Percentiles rank a stretch among this genome's conserved stretches.
Conservation (phyloP, 129 eudicot genomes). For the Kitagawia praeruptora region DNA sequence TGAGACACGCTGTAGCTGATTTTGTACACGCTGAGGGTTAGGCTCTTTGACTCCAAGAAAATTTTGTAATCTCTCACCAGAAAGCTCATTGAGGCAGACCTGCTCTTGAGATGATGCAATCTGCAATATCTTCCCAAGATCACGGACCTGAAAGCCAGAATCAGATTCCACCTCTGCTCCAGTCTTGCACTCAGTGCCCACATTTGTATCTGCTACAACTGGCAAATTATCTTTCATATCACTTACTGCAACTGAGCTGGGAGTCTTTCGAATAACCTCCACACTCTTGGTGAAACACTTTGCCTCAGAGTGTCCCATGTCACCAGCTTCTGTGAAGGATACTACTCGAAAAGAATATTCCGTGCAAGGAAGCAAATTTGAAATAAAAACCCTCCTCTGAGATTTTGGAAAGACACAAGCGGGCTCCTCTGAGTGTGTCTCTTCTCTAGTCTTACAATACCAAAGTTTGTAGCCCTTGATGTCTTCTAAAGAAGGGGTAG, state of each 20-base stretch:
- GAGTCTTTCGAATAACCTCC: conserved; percentile 48
- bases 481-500: conserved; percentile 34
- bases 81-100: conserved; percentile 33
- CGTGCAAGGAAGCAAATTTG: conserved; percentile 81
- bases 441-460: conserved; percentile 64
- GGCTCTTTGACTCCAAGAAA: conserved; percentile 20
- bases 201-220: conserved; percentile 38
- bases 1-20: conserved; percentile 36
- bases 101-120: conserved; percentile 70
- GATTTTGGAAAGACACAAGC: conserved; percentile 49
- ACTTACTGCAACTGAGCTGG: conserved; percentile 12
- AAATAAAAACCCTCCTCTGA: conserved; percentile 59
- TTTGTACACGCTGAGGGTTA: conserved; percentile 24
- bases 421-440: conserved; percentile 57
- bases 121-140: conserved; percentile 71
- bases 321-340: conserved; percentile 67
- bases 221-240: conserved; percentile 28
- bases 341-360: conserved; percentile 71
- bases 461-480: conserved; percentile 78
- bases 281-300: conserved; percentile 78
- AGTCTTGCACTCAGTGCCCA: conserved; percentile 20
- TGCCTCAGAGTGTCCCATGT: conserved; percentile 86
- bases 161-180: conserved; percentile 41
- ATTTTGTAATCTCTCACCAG: conserved; percentile 24
- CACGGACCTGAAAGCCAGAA: conserved; percentile 80